Base-by-base conservation (phyloP, 2,329 filamentous ascomycete genomes). In the Colletotrichum cordylinicola region DNA sequence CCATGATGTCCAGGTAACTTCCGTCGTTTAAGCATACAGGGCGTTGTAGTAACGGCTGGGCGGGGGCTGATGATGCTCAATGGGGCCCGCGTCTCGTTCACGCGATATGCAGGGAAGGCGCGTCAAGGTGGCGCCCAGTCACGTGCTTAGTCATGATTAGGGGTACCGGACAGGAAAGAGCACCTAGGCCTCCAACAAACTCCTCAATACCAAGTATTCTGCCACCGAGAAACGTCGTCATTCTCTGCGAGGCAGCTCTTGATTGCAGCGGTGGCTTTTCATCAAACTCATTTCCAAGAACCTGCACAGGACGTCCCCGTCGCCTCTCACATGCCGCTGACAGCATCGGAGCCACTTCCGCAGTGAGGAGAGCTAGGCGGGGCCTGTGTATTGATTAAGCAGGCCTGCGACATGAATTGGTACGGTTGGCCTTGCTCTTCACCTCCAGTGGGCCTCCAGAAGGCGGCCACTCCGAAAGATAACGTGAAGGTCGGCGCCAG, bases 1-100 rank as follows among this genome's bases (percentile, higher is more conserved):
- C 80, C 86, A 88, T 87, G 29, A 39, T 48, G 33, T 9, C 43
- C 10, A 37, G 18, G 13, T 29, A n/a, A 6, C n/a, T 15, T 64
- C 33, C 33, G 35, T 43, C n/a, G 24, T 43, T 35, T 18, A 43
- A 37, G 21, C 61, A 64, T 64, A 64, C 21, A 64, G 21, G 43
- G 12, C n/a, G 61, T 39, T 35, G 60, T 64, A 64, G 39, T 12
- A 15, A 39, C 35, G 43, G 43, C 43, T 52, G 43, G n/a, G 60
- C 60, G 24, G n/a, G 31, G 15, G 24, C 37, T 43, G 5, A 37
- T 33, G n/a, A 29, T 43, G 35, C 35, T 29, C 8, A 43, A 24
- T 12, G 21, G 35, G 33, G 33, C 31, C 15, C 61, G 35, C 35
- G 61, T 64, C n/a, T 64, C n/a, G 21, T 27, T 64, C 61, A 43